These are phyloP conservation scores for Petunia axillaris DNA, from an alignment of 257 asterid genomes.

Conservation along the genomic window DNA sequence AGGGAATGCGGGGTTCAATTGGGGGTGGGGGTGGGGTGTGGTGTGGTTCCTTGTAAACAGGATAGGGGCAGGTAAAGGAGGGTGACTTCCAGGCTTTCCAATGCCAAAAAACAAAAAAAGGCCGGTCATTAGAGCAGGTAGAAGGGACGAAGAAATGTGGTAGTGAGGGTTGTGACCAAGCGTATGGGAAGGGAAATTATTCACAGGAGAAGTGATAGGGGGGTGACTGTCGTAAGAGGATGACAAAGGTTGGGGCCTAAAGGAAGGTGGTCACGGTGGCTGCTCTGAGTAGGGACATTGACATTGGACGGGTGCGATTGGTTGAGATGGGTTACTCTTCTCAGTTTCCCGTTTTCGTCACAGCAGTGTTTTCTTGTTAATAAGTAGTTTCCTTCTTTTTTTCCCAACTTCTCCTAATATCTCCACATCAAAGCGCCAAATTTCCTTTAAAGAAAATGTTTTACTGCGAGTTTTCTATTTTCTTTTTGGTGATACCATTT, in stretches of 20 bases:
- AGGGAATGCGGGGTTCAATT: constrained; percentile 6
- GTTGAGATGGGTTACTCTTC: background rate
- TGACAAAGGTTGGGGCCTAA: constrained; percentile 5
- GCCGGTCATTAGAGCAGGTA: background rate
- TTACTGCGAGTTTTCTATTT: constrained; percentile 9
- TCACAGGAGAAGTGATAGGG: background rate
- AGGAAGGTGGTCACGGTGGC: background rate
- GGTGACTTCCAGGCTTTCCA: background rate
- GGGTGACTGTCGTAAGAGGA: background rate
- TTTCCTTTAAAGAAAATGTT: constrained; percentile 18
- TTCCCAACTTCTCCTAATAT: constrained; percentile 8
- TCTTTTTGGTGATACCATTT: constrained; percentile 3
- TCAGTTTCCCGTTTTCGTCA: background rate
- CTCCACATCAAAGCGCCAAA: background rate
- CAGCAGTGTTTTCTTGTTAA: background rate
- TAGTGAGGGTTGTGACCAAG: constrained; percentile 12
- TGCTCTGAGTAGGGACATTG: background rate
- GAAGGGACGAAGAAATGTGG: background rate
- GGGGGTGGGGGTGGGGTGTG: background rate
- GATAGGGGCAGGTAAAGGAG: background rate
- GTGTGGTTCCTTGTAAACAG: background rate
- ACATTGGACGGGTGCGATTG: background rate
- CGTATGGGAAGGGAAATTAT: background rate
- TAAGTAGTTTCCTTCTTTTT: background rate
- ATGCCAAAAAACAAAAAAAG: background rate